A percentile compares a stretch with the other conserved stretches of the same genome.
These are phyloP conservation scores for Flaveria sonorensis DNA, from an alignment of 129 eudicot species.

Conservation along the genomic window DNA sequence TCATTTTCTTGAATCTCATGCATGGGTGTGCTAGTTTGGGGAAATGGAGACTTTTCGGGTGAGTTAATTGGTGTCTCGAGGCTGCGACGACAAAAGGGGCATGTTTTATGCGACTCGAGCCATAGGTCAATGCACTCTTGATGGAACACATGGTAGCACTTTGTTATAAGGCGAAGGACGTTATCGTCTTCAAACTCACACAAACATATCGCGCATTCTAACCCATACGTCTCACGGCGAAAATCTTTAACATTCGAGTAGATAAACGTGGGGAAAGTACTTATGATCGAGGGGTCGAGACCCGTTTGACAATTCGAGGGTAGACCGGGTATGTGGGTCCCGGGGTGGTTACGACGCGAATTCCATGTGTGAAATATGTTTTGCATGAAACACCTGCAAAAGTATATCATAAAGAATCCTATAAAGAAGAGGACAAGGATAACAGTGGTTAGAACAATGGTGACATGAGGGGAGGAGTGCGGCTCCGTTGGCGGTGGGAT, in stretches of 20 bases:
- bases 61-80: constrained; percentile 42
- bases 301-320: constrained; percentile 27
- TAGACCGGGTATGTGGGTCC: constrained; percentile 31
- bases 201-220: constrained; percentile 90
- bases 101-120: constrained; percentile 72
- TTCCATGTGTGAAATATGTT: constrained; percentile 47
- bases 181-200: constrained; percentile 61
- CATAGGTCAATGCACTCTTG: constrained; percentile 90
- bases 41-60: constrained; percentile 29
- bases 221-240: constrained; percentile 53
- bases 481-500: constrained; percentile 31
- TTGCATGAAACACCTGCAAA: constrained; percentile 68
- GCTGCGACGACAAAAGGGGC: constrained; percentile 77
- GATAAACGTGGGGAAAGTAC: constrained; percentile 61
- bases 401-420: constrained; percentile 60
- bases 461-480: constrained; percentile 50
- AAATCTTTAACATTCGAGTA: constrained; percentile 67
- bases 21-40: constrained; percentile 27
- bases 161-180: constrained; percentile 56
- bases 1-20: constrained; percentile 44
- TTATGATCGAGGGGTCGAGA: constrained; percentile 53
- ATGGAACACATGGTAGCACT: constrained; percentile 79
- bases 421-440: constrained; percentile 53
- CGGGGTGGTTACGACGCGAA: constrained; percentile 37
- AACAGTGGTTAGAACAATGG: constrained; percentile 57